A percentile compares a stretch with the other conserved stretches of the same genome.
Conservation (phyloP, 305 asterid species). For the Fraxinus greggii region DNA sequence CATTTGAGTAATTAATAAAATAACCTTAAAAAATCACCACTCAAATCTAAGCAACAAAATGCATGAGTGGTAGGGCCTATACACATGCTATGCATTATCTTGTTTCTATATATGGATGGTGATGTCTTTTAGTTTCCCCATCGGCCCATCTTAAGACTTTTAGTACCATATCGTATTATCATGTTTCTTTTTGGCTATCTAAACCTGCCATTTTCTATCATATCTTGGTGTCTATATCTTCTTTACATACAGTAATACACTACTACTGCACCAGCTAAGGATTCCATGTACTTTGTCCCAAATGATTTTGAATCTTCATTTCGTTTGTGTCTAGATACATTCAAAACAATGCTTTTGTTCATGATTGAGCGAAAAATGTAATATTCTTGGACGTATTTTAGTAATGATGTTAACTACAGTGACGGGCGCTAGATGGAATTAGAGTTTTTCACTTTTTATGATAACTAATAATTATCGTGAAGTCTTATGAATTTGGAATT, state of each 20-base stretch:
- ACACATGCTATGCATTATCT: slow-evolving; percentile 6
- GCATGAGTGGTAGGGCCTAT: slow-evolving; percentile 21
- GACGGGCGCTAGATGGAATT: neutral
- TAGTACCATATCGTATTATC: neutral
- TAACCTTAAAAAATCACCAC: neutral
- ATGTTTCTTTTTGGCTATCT: neutral
- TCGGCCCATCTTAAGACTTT: neutral
- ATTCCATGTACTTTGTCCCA: slow-evolving; percentile 1
- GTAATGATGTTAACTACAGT: neutral
- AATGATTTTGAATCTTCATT: slow-evolving; percentile 27
- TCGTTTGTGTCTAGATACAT: slow-evolving; percentile 38
- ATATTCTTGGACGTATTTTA: slow-evolving; percentile 1
- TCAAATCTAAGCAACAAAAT: neutral
- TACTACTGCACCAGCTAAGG: slow-evolving; percentile 6
- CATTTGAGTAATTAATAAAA: neutral
- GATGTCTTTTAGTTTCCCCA: slow-evolving; percentile 3
- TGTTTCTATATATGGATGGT: neutral
- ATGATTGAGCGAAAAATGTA: neutral
- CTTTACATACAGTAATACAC: slow-evolving; percentile 2
- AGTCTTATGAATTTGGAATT: neutral
- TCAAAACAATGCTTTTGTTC: slow-evolving; percentile 18
- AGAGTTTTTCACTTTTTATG: neutral
- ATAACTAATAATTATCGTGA: neutral
- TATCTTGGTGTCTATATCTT: slow-evolving; percentile 11
- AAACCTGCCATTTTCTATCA: slow-evolving; percentile 20